These are phyloP conservation scores for Trichoderma sp. DNA, from an alignment of 2,329 filamentous ascomycete genomes.

Conservation along the genomic window DNA sequence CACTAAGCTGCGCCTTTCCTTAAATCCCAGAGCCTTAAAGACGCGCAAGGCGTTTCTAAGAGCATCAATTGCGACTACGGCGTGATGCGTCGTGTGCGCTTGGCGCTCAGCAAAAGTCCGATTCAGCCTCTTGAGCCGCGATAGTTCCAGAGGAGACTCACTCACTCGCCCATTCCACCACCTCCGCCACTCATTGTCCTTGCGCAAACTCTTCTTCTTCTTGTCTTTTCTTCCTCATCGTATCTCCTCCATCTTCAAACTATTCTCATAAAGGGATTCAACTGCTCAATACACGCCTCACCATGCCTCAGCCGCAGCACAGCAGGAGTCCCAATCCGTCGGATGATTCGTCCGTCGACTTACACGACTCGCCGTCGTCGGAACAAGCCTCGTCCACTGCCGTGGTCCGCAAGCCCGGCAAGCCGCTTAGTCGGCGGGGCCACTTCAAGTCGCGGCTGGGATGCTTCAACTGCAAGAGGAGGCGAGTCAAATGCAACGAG, in stretches of 20 bases:
- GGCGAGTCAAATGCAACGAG: slow-evolving; percentile 41
- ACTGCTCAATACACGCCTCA: background rate
- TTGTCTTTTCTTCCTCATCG: too few species aligned
- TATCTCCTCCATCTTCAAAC: too few species aligned
- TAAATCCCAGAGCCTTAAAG: too few species aligned
- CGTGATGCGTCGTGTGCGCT: slow-evolving; percentile 18
- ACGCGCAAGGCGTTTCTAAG: too few species aligned
- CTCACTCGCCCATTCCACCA: background rate
- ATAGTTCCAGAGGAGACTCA: background rate
- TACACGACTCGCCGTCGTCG: slow-evolving; percentile 1
- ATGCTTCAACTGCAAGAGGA: slow-evolving; percentile 41
- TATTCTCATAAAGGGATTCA: too few species aligned
- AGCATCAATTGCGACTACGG: slow-evolving; percentile 4
- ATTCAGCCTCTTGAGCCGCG: slow-evolving; percentile 5
- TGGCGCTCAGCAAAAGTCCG: slow-evolving; percentile 6
- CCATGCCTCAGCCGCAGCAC: slow-evolving; percentile 21
- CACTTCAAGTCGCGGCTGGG: slow-evolving; percentile 40
- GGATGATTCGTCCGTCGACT: slow-evolving; percentile 25
- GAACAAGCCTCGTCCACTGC: slow-evolving; percentile 6
- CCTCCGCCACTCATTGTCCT: too few species aligned
- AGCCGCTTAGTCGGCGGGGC: slow-evolving; percentile 32
- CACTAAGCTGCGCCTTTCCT: too few species aligned
- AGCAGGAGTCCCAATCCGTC: slow-evolving; percentile 21
- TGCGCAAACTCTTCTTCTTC: too few species aligned
- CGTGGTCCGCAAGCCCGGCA: background rate